phyloP scores from a whole-genome alignment of 139 green algal species.

The Spirogloea muscicola region DNA sequence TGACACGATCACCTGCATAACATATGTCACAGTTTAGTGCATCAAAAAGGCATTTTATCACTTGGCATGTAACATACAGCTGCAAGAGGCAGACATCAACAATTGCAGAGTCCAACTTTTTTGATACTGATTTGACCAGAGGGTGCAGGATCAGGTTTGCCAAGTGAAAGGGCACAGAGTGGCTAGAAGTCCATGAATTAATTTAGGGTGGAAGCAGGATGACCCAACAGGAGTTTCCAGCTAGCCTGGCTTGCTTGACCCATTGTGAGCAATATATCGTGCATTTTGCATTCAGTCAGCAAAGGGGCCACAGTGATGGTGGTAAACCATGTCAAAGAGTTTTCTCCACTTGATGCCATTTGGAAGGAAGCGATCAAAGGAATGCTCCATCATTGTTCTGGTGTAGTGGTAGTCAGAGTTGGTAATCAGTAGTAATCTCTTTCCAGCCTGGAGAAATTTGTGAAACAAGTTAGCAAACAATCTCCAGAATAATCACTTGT shows the following conservation, averaged over 20 bases:
- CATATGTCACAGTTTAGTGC: no score
- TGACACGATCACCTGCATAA: slow-evolving; percentile 73
- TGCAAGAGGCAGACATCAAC: no score
- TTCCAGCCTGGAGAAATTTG: slow-evolving; percentile 57
- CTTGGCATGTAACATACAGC: not conserved
- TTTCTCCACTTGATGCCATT: slow-evolving; percentile 79
- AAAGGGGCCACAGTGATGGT: not conserved
- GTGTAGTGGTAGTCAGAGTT: slow-evolving; percentile 85
- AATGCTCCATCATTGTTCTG: slow-evolving; percentile 79
- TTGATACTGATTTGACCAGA: no score
- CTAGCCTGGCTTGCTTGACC: no score
- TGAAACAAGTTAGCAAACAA: not conserved
- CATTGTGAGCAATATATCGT: no score
- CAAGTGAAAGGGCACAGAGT: no score
- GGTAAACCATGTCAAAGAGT: slow-evolving; percentile 86
- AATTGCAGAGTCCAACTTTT: no score
- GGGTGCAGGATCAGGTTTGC: no score
- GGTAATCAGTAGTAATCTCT: slow-evolving; percentile 92
- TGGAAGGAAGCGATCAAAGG: slow-evolving; percentile 77
- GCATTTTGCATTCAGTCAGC: not conserved
- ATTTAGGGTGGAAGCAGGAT: no score
- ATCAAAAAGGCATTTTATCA: not conserved
- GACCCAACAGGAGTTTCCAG: no score
- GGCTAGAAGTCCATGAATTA: no score
- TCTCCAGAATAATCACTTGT: not conserved